These are phyloP conservation scores for Nakaseomyces kungkrabaensis DNA, from an alignment of 1,139 yeast species.

Conservation along the genomic window DNA sequence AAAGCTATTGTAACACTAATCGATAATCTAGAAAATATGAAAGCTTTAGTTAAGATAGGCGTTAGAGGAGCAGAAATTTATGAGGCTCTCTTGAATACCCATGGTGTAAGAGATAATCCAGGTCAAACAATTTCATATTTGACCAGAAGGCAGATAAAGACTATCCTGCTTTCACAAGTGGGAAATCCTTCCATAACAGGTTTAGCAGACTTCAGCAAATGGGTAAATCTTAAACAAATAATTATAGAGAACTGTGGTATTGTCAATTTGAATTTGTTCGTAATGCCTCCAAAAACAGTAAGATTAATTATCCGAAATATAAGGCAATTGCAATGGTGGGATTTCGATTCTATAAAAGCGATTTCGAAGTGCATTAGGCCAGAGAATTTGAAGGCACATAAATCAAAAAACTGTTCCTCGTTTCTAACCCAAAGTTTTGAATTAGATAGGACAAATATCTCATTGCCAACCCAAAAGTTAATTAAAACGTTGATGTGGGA, in stretches of 20 bases:
- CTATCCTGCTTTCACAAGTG: conserved; percentile 12
- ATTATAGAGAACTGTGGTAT: conserved; percentile 10
- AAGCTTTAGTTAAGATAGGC: conserved; percentile 12
- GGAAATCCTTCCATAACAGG: conserved; percentile 11
- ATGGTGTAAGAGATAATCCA: conserved; percentile 25
- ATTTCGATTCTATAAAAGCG: conserved; percentile 30
- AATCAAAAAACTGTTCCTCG: neutral
- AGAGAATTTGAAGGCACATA: neutral
- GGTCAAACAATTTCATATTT: conserved; percentile 21
- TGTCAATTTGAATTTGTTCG: conserved; percentile 19
- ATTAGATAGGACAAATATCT: neutral
- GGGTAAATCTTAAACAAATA: conserved; percentile 21
- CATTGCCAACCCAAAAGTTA: neutral
- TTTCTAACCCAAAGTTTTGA: neutral
- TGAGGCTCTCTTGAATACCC: conserved; percentile 22
- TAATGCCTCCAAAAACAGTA: conserved; percentile 18
- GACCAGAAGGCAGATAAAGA: conserved; percentile 15
- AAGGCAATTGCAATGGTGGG: conserved; percentile 22
- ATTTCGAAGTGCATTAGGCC: neutral
- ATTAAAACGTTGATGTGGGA: conserved; percentile 6
- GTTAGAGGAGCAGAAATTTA: conserved; percentile 17
- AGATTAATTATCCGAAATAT: conserved; percentile 12
- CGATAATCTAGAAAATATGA: conserved; percentile 16
- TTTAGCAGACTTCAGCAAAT: conserved; percentile 13
- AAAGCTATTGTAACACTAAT: conserved; percentile 9